These are phyloP conservation scores for Penicillium sp. DNA, from an alignment of 2,329 filamentous ascomycete species.

Conservation along the genomic window DNA sequence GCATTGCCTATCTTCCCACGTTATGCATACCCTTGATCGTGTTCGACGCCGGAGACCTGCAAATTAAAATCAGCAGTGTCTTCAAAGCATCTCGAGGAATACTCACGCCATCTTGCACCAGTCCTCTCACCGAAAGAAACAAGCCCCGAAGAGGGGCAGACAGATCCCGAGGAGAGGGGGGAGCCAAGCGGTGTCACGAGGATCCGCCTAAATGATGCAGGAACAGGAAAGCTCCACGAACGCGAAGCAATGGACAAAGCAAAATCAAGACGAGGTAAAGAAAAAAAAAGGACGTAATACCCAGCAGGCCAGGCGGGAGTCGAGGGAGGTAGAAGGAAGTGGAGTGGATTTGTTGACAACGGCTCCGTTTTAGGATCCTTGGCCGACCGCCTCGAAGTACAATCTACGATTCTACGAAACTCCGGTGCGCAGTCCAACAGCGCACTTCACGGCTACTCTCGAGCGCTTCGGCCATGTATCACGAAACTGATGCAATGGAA, in stretches of 20 bases:
- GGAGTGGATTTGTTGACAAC: constrained; percentile 23
- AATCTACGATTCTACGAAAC: neutral
- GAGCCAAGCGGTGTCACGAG: constrained; percentile 9
- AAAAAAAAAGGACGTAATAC: constrained; percentile 4
- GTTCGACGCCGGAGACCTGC: constrained; percentile 35
- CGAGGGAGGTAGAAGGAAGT: constrained; percentile 8
- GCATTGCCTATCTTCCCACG: neutral
- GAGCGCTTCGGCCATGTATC: too few relatives aligned
- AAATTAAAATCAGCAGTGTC: constrained; percentile 12
- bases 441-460: too few relatives aligned
- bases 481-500: too few relatives aligned
- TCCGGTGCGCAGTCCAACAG: neutral
- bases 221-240: constrained; percentile 19
- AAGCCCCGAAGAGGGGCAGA: constrained; percentile 25
- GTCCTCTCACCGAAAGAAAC: constrained; percentile 11
- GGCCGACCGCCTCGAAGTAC: constrained; percentile 16
- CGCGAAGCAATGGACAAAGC: constrained; percentile 5
- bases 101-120: constrained; percentile 46
- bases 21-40: constrained; percentile 49
- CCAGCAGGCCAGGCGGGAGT: constrained; percentile 4
- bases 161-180: constrained; percentile 7
- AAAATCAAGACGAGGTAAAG: constrained; percentile 1
- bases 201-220: constrained; percentile 9
- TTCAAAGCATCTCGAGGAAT: constrained; percentile 7
- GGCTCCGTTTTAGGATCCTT: constrained; percentile 18